A percentile compares a stretch with the other conserved stretches of the same genome.
phyloP scores from a whole-genome alignment of 116 monocot species.

The Posidonia oceanica region DNA sequence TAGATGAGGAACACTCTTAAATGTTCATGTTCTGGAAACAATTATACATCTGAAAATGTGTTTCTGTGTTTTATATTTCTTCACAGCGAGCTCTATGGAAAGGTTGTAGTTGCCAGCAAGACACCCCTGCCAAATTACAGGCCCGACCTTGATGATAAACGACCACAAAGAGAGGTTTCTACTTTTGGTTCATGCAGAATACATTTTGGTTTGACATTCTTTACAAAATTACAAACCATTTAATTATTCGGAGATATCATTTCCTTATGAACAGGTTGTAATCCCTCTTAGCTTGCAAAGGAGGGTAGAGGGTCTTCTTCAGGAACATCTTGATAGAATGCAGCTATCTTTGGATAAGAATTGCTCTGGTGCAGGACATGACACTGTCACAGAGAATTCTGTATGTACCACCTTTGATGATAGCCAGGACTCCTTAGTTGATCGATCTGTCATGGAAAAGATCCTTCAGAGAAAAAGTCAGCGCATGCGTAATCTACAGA shows the following conservation, averaged over 20 bases:
- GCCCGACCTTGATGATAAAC: slow-evolving; percentile 96
- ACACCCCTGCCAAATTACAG: slow-evolving; percentile 94
- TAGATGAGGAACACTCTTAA: neutral
- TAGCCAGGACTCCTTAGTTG: slow-evolving; percentile 48
- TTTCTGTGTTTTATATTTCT: neutral
- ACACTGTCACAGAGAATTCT: slow-evolving; percentile 17
- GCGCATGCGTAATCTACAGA: slow-evolving; percentile 82
- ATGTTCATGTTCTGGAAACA: neutral
- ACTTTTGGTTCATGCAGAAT: neutral
- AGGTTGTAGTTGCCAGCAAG: slow-evolving; percentile 90
- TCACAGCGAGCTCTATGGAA: slow-evolving; percentile 75
- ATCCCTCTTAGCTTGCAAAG: slow-evolving; percentile 91
- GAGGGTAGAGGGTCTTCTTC: slow-evolving; percentile 77
- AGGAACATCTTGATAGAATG: slow-evolving; percentile 81
- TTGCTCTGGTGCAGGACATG: slow-evolving; percentile 11
- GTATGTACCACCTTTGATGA: slow-evolving; percentile 25
- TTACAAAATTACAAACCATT: neutral
- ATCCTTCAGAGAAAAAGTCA: slow-evolving; percentile 80
- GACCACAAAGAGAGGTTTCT: slow-evolving; percentile 91
- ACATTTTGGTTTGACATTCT: slow-evolving; percentile 10
- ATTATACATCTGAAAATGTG: neutral
- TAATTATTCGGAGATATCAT: neutral
- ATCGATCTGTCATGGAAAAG: slow-evolving; percentile 80
- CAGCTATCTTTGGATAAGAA: slow-evolving; percentile 25
- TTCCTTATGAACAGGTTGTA: slow-evolving; percentile 45